Percentiles rank a stretch among this genome's conserved stretches.
Evolutionary conservation across 768 basidiomycete genomes (phyloP).

Genomic region (Leccinum boreale): DNA sequence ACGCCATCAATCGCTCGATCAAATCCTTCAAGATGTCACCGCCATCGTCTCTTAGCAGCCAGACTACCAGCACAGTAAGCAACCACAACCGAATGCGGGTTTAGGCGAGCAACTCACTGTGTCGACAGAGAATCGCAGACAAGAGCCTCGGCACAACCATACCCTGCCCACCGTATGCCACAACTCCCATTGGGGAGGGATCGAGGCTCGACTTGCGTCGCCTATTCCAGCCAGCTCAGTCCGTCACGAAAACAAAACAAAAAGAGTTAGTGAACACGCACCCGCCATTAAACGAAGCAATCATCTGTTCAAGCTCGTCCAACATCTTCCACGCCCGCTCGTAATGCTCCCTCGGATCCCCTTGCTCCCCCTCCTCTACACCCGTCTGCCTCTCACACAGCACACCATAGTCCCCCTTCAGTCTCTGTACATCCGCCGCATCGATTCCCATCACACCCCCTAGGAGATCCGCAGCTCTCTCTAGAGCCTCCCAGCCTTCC

Average conservation of each 20-base stretch:
- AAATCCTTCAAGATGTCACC: slow-evolving; percentile 50
- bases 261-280: slow-evolving; percentile 25
- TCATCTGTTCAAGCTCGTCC: slow-evolving; percentile 56
- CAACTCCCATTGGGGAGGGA: slow-evolving; percentile 21
- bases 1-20: slow-evolving; percentile 53
- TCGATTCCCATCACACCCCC: slow-evolving; percentile 52
- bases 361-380: slow-evolving; percentile 26
- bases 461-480: slow-evolving; percentile 45
- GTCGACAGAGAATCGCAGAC: slow-evolving; percentile 60
- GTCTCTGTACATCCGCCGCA: slow-evolving; percentile 52
- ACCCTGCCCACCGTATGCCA: slow-evolving; percentile 37
- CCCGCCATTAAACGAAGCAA: slow-evolving; percentile 54
- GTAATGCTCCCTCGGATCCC: slow-evolving; percentile 53
- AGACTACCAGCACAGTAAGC: slow-evolving; percentile 42
- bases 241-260: no score
- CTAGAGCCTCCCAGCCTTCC: slow-evolving; percentile 54
- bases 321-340: slow-evolving; percentile 55
- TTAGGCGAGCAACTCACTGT: slow-evolving; percentile 46
- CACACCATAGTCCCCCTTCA: slow-evolving; percentile 51
- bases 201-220: slow-evolving; percentile 44
- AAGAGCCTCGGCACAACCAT: slow-evolving; percentile 58
- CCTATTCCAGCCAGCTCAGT: slow-evolving; percentile 20
- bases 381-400: slow-evolving; percentile 28
- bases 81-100: slow-evolving; percentile 2
- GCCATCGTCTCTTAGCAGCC: slow-evolving; percentile 58